These are phyloP conservation scores for Trichosporon coremiiforme DNA, from an alignment of 1,284 basidiomycete species.

Conservation along the genomic window DNA sequence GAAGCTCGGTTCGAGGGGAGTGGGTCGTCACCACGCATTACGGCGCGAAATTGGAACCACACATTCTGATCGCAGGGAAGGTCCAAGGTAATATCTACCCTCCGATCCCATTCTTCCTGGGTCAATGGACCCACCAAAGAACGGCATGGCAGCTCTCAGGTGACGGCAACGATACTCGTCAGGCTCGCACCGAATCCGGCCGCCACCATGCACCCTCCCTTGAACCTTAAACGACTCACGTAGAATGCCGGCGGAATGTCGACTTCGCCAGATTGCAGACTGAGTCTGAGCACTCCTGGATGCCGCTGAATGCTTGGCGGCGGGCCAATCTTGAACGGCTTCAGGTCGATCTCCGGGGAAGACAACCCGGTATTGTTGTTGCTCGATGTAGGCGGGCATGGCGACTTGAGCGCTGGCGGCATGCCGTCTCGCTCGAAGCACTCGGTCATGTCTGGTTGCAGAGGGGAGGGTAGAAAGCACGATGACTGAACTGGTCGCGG, in stretches of 20 bases:
- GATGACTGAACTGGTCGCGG: background rate
- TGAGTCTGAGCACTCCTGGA: background rate
- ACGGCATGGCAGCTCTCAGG: background rate
- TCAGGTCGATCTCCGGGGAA: background rate
- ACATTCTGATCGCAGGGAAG: background rate
- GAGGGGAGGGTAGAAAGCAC: background rate
- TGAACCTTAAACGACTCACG: constrained; percentile 18
- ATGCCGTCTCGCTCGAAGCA: background rate
- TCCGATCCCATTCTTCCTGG: background rate
- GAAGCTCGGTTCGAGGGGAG: background rate
- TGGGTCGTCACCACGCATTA: constrained; percentile 17
- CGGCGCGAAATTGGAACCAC: constrained; percentile 18
- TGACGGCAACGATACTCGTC: background rate
- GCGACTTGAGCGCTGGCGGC: background rate
- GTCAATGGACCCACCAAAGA: background rate
- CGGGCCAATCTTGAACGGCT: background rate
- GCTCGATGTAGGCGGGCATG: constrained; percentile 18
- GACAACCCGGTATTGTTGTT: background rate
- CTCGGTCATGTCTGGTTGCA: background rate
- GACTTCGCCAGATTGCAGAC: background rate
- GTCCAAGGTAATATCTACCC: background rate
- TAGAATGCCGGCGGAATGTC: constrained; percentile 35
- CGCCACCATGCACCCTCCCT: background rate
- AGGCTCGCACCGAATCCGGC: background rate
- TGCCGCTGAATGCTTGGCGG: background rate